Conservation (phyloP, 129 eudicot species). For the Ambrosia trifida region DNA sequence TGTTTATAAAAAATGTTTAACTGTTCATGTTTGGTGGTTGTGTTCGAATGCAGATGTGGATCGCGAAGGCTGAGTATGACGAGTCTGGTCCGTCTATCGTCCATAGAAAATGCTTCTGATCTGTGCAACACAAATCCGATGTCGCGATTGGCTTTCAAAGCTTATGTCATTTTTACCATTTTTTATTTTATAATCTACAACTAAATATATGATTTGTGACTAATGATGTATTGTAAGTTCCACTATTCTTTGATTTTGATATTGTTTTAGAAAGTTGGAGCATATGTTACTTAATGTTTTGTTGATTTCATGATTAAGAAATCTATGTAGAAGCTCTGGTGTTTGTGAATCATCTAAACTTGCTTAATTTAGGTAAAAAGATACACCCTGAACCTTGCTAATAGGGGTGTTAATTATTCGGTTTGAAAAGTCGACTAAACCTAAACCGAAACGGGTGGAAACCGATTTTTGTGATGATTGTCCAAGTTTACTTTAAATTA, state of each 20-base stretch:
- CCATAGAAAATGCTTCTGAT: constrained; percentile 18
- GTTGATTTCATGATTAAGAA: constrained; percentile 8
- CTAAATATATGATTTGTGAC: constrained; percentile 20
- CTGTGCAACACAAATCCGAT: not conserved
- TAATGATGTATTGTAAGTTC: constrained; percentile 14
- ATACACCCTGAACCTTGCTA: no score
- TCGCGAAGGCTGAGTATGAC: constrained; percentile 11
- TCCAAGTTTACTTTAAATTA: no score
- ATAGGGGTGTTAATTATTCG: no score
- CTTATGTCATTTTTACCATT: not conserved
- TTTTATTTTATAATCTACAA: not conserved
- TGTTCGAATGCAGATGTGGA: constrained; percentile 13
- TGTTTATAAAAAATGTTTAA: not conserved
- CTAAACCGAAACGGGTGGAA: no score
- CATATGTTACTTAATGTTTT: constrained; percentile 5
- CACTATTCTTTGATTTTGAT: constrained; percentile 17
- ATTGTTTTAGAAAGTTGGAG: constrained; percentile 10
- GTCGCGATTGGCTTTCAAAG: not conserved
- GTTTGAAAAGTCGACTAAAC: no score
- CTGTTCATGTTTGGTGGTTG: not conserved
- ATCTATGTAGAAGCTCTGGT: not conserved
- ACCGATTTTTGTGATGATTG: no score
- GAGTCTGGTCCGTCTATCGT: constrained; percentile 16
- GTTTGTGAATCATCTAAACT: not conserved
- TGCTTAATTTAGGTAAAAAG: not conserved